Evolutionary conservation across 805 yeast genomes (phyloP).

Genomic region (Yamadazyma philogaea): DNA sequence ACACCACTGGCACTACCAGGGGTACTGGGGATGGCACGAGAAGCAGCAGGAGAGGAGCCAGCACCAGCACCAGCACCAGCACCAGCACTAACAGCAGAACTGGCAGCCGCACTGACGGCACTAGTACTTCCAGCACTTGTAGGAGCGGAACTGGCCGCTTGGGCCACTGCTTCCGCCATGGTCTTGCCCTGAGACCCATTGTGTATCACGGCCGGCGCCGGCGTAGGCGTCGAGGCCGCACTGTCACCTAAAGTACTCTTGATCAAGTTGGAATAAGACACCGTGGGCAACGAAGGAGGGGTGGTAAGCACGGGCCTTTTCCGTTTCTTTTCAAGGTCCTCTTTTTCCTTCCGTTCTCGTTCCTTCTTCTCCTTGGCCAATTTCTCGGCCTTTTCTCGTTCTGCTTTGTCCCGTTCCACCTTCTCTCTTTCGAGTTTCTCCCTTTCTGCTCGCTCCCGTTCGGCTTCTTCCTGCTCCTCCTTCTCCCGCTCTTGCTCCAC

Average conservation of each 20-base stretch:
- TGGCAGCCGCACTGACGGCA: constrained; percentile 8
- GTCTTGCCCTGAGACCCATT: constrained; percentile 12
- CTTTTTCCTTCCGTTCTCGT: constrained; percentile 3
- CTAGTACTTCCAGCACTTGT: constrained; percentile 10
- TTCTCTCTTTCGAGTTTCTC: constrained; percentile 13
- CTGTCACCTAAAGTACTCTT: constrained; percentile 10
- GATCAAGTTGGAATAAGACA: constrained; percentile 12
- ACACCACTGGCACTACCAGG: background rate
- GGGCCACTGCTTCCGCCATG: constrained; percentile 14
- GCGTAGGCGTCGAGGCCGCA: background rate
- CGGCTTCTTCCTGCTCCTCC: constrained; percentile 11
- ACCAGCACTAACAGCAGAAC: background rate
- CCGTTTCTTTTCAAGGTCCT: constrained; percentile 9
- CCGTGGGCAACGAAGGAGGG: constrained; percentile 3
- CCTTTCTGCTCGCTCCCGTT: constrained; percentile 8
- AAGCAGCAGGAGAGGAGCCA: background rate
- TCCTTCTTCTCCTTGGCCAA: constrained; percentile 8
- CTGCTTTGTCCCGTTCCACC: constrained; percentile 10
- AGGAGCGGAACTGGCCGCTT: constrained; percentile 23
- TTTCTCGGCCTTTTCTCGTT: constrained; percentile 6
- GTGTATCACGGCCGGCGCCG: constrained; percentile 3
- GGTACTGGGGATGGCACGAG: constrained; percentile 1
- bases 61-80: background rate
- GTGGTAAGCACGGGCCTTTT: constrained; percentile 3
- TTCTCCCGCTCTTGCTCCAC: constrained; percentile 15